Conservation (phyloP, 2,329 filamentous ascomycete genomes). For the Ambrosiella xylebori region DNA sequence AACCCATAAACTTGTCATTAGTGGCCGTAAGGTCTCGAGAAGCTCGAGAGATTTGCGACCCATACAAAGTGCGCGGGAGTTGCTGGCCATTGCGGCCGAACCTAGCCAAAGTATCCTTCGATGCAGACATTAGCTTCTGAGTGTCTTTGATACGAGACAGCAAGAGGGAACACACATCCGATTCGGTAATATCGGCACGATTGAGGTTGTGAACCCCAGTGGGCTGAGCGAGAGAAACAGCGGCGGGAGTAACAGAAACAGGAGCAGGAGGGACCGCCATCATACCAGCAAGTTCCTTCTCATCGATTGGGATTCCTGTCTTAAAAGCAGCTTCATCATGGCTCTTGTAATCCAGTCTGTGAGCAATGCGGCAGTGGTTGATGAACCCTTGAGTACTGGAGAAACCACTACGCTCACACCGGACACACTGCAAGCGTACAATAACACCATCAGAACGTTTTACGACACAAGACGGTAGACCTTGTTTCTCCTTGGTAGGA, state of each 20-base stretch:
- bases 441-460: conserved; percentile 71
- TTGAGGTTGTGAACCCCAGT: conserved; percentile 4
- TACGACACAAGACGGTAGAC: conserved; percentile 52
- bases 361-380: conserved; percentile 94
- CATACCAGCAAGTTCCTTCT: conserved; percentile 4
- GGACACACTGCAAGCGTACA: conserved; percentile 78
- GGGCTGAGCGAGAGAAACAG: neutral
- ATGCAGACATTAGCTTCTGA: conserved; percentile 9
- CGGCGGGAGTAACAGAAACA: neutral
- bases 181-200: conserved; percentile 7
- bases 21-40: neutral
- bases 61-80: conserved; percentile 1
- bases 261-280: neutral
- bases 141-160: conserved; percentile 12
- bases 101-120: neutral
- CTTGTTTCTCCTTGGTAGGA: conserved; percentile 61
- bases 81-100: conserved; percentile 3
- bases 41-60: neutral
- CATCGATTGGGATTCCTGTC: conserved; percentile 66
- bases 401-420: conserved; percentile 81
- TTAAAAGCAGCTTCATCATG: conserved; percentile 85
- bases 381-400: conserved; percentile 97
- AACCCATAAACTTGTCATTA: conserved; percentile 11
- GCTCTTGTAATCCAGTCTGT: conserved; percentile 83
- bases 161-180: conserved; percentile 12